Conservation (phyloP, 495 filamentous ascomycete species). For the Pyrenopolyporus hunteri region DNA sequence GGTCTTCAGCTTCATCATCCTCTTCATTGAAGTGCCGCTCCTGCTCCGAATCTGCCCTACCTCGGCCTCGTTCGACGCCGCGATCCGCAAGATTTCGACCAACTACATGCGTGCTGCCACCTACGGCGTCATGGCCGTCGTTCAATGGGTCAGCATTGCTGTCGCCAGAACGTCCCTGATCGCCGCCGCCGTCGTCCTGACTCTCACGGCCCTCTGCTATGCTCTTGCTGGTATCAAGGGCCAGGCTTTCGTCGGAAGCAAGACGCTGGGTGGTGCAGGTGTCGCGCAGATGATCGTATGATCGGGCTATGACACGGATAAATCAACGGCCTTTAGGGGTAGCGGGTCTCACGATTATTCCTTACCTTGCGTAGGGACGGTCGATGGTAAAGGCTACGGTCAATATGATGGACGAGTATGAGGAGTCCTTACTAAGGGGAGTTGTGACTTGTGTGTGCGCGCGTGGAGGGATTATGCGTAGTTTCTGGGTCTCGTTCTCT, state of each 20-base stretch:
- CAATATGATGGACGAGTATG: conserved; percentile 23
- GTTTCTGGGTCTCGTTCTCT: conserved; percentile 15
- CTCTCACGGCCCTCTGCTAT: conserved; percentile 82
- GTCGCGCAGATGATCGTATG: conserved; percentile 99
- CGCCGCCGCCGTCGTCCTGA: conserved; percentile 81
- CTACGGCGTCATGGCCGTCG: conserved; percentile 77
- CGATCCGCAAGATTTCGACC: conserved; percentile 89
- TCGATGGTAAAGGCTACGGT: not conserved
- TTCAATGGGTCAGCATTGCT: conserved; percentile 82
- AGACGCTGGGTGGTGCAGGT: conserved; percentile 93
- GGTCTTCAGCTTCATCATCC: conserved; percentile 77
- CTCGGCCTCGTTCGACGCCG: conserved; percentile 82
- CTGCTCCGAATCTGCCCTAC: conserved; percentile 98
- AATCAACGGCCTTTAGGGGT: not conserved
- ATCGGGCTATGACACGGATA: conserved; percentile 25
- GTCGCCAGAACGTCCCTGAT: conserved; percentile 71
- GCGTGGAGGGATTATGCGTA: conserved; percentile 3
- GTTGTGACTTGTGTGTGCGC: conserved; percentile 17
- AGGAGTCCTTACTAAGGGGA: conserved; percentile 13
- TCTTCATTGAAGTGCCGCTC: conserved; percentile 97
- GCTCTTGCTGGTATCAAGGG: conserved; percentile 82
- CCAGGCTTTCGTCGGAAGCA: conserved; percentile 94
- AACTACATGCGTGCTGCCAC: conserved; percentile 97
- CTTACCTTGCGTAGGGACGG: conserved; percentile 4
- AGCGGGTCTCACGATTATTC: not conserved